Conservation (phyloP, 345 rosid genomes). For the Linum lewisii region DNA sequence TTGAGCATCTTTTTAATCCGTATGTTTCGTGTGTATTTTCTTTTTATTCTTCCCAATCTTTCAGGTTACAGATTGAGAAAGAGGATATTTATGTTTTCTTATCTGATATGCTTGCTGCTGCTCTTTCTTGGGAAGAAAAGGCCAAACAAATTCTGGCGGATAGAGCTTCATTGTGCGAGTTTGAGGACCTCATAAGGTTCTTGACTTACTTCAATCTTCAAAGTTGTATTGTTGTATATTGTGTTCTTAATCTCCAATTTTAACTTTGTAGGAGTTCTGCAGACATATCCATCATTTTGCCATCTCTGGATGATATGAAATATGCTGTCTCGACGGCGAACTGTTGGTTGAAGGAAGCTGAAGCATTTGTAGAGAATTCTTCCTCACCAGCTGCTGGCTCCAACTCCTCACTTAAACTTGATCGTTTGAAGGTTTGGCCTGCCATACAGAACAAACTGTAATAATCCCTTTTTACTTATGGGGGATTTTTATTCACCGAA, state of each 20-base stretch:
- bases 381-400: conserved; percentile 18
- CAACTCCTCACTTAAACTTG: conserved; percentile 41
- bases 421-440: conserved; percentile 52
- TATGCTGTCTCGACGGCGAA: conserved; percentile 42
- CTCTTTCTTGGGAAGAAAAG: conserved; percentile 60
- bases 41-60: conserved; percentile 5
- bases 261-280: conserved; percentile 48
- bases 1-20: background rate
- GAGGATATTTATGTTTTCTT: conserved; percentile 50
- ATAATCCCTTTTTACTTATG: conserved; percentile 15
- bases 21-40: background rate
- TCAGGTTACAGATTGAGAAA: conserved; percentile 57
- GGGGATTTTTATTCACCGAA: conserved; percentile 13
- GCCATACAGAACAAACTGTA: conserved; percentile 9
- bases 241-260: conserved; percentile 11
- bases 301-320: conserved; percentile 40
- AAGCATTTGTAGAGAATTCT: conserved; percentile 41
- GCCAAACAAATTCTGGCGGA: conserved; percentile 43
- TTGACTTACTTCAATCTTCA: conserved; percentile 4
- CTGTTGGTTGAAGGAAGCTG: conserved; percentile 60
- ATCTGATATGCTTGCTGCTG: conserved; percentile 44
- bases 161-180: conserved; percentile 52
- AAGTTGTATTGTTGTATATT: background rate
- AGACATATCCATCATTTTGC: conserved; percentile 45
- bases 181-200: conserved; percentile 70